Percentiles rank a stretch among this genome's conserved stretches.
These are phyloP conservation scores for Podila horticola DNA, from an alignment of 192 early-diverging fungal species.

Conservation along the genomic window DNA sequence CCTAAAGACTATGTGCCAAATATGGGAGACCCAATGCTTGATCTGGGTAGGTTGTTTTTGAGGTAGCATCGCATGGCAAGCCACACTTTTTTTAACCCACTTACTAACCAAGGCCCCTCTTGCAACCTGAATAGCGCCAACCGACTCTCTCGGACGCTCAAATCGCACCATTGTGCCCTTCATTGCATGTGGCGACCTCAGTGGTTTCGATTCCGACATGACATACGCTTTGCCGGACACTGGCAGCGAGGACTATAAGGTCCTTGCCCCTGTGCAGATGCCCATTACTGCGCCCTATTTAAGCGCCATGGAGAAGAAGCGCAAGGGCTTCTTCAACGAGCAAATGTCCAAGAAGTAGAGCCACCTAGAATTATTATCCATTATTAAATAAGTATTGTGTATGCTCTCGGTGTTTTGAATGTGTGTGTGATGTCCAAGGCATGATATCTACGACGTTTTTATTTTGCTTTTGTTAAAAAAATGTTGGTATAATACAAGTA, in stretches of 20 bases:
- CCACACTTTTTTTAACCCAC: not conserved
- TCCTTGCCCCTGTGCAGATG: constrained; percentile 80
- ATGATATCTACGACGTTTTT: not conserved
- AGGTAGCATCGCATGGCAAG: not conserved
- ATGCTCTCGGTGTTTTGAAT: no score
- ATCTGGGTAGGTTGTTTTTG: constrained; percentile 64
- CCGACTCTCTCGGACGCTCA: constrained; percentile 71
- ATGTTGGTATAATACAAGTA: not conserved
- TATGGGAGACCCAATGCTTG: constrained; percentile 91
- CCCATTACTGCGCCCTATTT: constrained; percentile 93
- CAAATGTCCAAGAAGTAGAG: constrained; percentile 48
- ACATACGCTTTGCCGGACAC: constrained; percentile 78
- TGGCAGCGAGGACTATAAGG: constrained; percentile 35
- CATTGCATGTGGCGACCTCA: constrained; percentile 91
- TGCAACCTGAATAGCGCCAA: constrained; percentile 24
- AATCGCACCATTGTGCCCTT: constrained; percentile 90
- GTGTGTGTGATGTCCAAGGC: no score
- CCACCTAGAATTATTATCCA: no score
- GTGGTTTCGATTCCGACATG: constrained; percentile 89
- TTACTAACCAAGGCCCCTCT: not conserved
- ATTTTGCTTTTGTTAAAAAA: not conserved
- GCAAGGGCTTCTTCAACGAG: constrained; percentile 79
- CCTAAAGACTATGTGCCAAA: constrained; percentile 87
- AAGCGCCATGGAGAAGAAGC: constrained; percentile 79
- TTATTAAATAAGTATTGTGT: no score